Percentiles rank a stretch among this genome's conserved stretches.
These are phyloP conservation scores for Cryptococcus neoformans DNA, from an alignment of 1,284 basidiomycete genomes.

Conservation along the genomic window DNA sequence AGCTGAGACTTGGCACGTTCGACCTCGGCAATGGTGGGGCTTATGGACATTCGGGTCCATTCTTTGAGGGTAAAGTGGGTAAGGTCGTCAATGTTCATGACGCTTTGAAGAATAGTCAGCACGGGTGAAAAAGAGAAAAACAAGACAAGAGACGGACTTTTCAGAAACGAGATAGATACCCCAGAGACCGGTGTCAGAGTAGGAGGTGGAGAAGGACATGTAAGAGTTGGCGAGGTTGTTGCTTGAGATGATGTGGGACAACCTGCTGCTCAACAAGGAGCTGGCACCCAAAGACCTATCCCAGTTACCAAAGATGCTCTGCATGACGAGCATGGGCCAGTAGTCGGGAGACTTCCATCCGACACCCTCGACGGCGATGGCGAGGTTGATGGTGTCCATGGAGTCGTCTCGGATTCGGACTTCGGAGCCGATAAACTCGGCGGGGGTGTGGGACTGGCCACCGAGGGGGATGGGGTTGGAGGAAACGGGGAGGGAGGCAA, in stretches of 20 bases:
- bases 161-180: slow-evolving; percentile 97
- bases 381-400: slow-evolving; percentile 83
- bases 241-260: slow-evolving; percentile 85
- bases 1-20: slow-evolving; percentile 97
- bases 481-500: slow-evolving; percentile 83
- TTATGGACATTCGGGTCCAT: slow-evolving; percentile 94
- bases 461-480: slow-evolving; percentile 85
- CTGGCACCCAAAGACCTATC: slow-evolving; percentile 93
- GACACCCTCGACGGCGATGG: slow-evolving; percentile 96
- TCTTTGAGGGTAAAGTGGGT: slow-evolving; percentile 92
- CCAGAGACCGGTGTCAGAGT: slow-evolving; percentile 99
- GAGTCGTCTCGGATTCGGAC: slow-evolving; percentile 95
- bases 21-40: slow-evolving; percentile 80
- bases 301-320: slow-evolving; percentile 99
- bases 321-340: slow-evolving; percentile 99
- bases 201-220: slow-evolving; percentile 99
- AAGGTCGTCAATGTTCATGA: slow-evolving; percentile 89
- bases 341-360: slow-evolving; percentile 98
- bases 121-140: not conserved
- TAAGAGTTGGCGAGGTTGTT: slow-evolving; percentile 99
- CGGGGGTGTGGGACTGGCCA: slow-evolving; percentile 65
- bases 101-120: slow-evolving; percentile 19
- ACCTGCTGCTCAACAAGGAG: slow-evolving; percentile 81
- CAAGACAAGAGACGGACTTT: slow-evolving; percentile 55
- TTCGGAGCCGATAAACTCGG: slow-evolving; percentile 89